Evolutionary conservation across 208 protist species (phyloP).

Genomic region (Trypanosoma scelopori): DNA sequence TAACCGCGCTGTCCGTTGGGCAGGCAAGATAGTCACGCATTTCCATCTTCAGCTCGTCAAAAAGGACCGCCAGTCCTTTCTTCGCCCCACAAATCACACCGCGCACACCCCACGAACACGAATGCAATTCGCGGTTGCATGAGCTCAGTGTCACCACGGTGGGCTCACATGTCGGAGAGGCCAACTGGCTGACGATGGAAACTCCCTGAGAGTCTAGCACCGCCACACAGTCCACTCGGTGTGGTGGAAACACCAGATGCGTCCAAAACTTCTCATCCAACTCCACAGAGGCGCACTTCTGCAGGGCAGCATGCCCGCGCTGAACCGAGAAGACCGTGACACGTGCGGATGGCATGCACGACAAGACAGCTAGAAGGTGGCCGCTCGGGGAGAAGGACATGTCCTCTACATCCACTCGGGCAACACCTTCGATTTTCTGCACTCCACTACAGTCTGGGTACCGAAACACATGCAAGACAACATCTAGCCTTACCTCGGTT

Average conservation of each 20-base stretch:
- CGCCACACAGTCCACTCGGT: constrained; percentile 22
- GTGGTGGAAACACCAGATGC: constrained; percentile 21
- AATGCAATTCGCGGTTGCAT: constrained; percentile 15
- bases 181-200: constrained; percentile 24
- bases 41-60: constrained; percentile 30
- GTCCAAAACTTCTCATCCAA: constrained; percentile 27
- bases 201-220: constrained; percentile 25
- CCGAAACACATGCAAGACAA: constrained; percentile 64
- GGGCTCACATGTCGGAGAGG: background rate
- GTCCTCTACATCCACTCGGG: constrained; percentile 40
- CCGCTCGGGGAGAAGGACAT: constrained; percentile 57
- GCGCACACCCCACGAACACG: constrained; percentile 12
- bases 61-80: constrained; percentile 15
- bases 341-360: constrained; percentile 29
- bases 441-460: constrained; percentile 34
- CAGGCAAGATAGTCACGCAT: constrained; percentile 17
- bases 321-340: constrained; percentile 42
- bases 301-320: constrained; percentile 16
- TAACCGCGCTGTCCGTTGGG: constrained; percentile 10
- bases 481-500: constrained; percentile 49
- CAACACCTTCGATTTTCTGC: constrained; percentile 44
- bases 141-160: constrained; percentile 16
- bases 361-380: constrained; percentile 54
- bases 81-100: constrained; percentile 26
- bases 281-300: constrained; percentile 12